Base-by-base conservation (phyloP, 257 asterid genomes). In the Capsicum chinense region DNA sequence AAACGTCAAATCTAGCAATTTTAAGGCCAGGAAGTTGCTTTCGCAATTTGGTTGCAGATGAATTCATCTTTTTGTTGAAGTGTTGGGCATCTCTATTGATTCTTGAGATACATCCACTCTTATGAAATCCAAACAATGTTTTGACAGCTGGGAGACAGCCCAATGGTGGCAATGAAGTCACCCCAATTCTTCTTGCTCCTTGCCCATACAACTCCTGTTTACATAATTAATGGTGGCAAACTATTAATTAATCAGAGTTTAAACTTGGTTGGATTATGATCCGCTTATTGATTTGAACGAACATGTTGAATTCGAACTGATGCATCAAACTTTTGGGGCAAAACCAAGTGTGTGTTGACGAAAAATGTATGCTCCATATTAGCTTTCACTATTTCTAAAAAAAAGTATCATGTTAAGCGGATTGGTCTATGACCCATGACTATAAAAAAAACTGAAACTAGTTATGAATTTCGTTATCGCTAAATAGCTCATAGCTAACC, bases 131-230 rank as follows among this genome's bases (percentile, higher is more conserved):
- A 74, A 95, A 97, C 83, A 97, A 33, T 3, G 98, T 95, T 87
- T 95, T 91, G 7, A 98, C 89, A 21, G 93, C 91, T 0, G 98
- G 99, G 2, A 97, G 90, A 88, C 98, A 97, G 4, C 98, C 99
- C 58, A 90, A 21, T 47, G 99, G 98, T 56, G 99, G 98, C 5
- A 97, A 92, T 69, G 99, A 95, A 68, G 97, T 97, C 64, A 90
- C 98, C 47, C 99, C 99, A 9, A 97, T 93, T 85, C 89, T 91
- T 84, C 98, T 92, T 0, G 98, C 99, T 88, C 98, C 99, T 47
- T 81, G 39, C 7, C 94, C 96, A 73, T 97, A 87, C 80, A 97
- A 85, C 76, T 84, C 88, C 98, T 95, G 83, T 80, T 80, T 59
- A 52, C 6, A 42, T 4, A 48, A 7, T 9, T 47, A 56, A 56